Evolutionary conservation across 768 basidiomycete genomes (phyloP).

Genomic region (Astraeus odoratus): DNA sequence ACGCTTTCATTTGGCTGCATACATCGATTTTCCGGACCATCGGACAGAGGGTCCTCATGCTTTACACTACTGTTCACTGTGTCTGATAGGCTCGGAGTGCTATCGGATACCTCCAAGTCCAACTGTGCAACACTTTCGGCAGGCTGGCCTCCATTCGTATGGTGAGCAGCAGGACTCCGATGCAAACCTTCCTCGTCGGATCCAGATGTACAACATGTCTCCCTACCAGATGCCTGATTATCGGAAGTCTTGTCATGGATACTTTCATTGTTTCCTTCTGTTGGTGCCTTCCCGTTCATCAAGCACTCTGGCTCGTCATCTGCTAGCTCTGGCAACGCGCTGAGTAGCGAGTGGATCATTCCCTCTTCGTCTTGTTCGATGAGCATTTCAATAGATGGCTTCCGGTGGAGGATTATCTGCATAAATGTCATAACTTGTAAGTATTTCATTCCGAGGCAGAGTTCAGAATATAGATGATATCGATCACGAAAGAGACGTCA

Average conservation of each 20-base stretch:
- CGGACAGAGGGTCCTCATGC: no score
- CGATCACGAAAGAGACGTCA: neutral
- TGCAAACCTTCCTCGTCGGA: neutral
- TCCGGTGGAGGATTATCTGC: slow-evolving; percentile 70
- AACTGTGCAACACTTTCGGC: neutral
- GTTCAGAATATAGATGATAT: no score
- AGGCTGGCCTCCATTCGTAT: neutral
- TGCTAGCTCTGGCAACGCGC: slow-evolving; percentile 50
- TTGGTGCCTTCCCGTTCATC: neutral
- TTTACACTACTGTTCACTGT: no score
- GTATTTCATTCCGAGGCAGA: no score
- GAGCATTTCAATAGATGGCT: slow-evolving; percentile 55
- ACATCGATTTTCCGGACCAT: no score
- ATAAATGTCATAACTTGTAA: neutral
- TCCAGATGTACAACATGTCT: neutral
- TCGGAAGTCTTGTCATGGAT: neutral
- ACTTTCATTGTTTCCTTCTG: neutral
- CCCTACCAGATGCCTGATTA: neutral
- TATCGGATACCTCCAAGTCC: neutral
- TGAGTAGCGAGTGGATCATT: slow-evolving; percentile 73
- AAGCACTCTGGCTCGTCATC: slow-evolving; percentile 7
- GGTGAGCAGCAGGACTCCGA: neutral
- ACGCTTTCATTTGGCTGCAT: no score
- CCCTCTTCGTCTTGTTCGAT: slow-evolving; percentile 70
- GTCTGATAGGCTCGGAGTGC: no score